Conservation (phyloP, 1,139 yeast species). For the Pichia kudriavzevii region DNA sequence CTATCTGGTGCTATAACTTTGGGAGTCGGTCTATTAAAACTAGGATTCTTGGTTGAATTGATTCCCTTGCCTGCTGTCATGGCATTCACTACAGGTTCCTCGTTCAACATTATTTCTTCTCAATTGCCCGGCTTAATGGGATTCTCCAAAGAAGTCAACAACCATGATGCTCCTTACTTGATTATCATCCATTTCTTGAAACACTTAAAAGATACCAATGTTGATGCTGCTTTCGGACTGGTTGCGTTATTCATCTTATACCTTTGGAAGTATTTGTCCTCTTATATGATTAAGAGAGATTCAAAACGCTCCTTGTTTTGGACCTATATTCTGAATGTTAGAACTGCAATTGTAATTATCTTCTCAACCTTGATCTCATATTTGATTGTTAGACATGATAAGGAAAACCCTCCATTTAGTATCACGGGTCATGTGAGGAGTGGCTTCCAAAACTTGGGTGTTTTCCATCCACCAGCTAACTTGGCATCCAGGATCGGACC, state of each 20-base stretch:
- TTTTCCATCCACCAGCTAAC: conserved; percentile 58
- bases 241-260: conserved; percentile 64
- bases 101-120: conserved; percentile 71
- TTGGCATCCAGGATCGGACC: conserved; percentile 55
- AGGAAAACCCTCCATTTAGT: conserved; percentile 39
- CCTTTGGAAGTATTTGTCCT: conserved; percentile 54
- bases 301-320: conserved; percentile 54
- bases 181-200: conserved; percentile 70
- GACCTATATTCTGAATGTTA: conserved; percentile 57
- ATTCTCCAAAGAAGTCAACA: conserved; percentile 53
- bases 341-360: conserved; percentile 76
- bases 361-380: conserved; percentile 71
- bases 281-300: conserved; percentile 54
- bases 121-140: conserved; percentile 90
- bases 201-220: conserved; percentile 55
- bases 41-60: conserved; percentile 83
- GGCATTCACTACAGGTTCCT: conserved; percentile 95
- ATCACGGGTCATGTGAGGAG: conserved; percentile 74
- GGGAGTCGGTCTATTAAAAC: conserved; percentile 72
- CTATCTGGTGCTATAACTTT: conserved; percentile 81
- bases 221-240: conserved; percentile 88
- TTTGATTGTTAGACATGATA: conserved; percentile 26
- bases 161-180: conserved; percentile 61
- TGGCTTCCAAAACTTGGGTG: conserved; percentile 74
- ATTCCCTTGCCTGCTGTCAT: conserved; percentile 89